These are phyloP conservation scores for Fusarium bulbicola DNA, from an alignment of 2,329 filamentous ascomycete species.

Conservation along the genomic window DNA sequence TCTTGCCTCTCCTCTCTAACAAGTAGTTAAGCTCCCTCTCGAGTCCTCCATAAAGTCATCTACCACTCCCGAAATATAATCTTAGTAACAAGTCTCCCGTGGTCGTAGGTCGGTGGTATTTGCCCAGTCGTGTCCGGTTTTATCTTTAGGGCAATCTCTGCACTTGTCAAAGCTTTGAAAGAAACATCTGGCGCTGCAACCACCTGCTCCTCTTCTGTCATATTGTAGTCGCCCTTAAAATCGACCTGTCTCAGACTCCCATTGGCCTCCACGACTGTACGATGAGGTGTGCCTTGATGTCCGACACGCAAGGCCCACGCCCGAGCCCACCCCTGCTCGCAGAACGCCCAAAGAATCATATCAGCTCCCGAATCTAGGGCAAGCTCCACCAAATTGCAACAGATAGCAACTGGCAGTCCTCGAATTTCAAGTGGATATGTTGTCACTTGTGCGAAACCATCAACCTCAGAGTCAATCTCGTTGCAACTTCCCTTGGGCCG, in stretches of 20 bases:
- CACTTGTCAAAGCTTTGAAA: conserved; percentile 7
- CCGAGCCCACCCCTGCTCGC: conserved; percentile 46
- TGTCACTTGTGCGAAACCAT: conserved; percentile 21
- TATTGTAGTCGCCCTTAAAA: conserved; percentile 43
- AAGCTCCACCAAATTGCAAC: conserved; percentile 46
- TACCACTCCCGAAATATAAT: conserved; percentile 49
- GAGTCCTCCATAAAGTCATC: conserved; percentile 45
- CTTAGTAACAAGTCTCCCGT: conserved; percentile 22
- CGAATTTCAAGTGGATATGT: conserved; percentile 45
- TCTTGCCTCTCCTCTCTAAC: conserved; percentile 1
- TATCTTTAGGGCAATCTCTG: not conserved
- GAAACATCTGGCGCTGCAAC: conserved; percentile 1
- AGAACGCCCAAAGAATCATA: conserved; percentile 49
- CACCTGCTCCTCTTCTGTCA: conserved; percentile 33
- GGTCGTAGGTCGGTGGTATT: conserved; percentile 14
- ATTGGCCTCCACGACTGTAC: conserved; percentile 41
- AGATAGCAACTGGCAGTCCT: conserved; percentile 46
- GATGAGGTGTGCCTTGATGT: conserved; percentile 22
- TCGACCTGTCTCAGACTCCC: conserved; percentile 47
- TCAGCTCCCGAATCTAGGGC: conserved; percentile 46
- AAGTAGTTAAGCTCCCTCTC: not conserved
- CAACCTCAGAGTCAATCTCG: conserved; percentile 30
- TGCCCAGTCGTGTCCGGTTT: not conserved
- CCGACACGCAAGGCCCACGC: conserved; percentile 46
- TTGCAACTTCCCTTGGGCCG: conserved; percentile 33